phyloP scores from a whole-genome alignment of 352 stramenopile genomes.

The Phytophthora rubi region DNA sequence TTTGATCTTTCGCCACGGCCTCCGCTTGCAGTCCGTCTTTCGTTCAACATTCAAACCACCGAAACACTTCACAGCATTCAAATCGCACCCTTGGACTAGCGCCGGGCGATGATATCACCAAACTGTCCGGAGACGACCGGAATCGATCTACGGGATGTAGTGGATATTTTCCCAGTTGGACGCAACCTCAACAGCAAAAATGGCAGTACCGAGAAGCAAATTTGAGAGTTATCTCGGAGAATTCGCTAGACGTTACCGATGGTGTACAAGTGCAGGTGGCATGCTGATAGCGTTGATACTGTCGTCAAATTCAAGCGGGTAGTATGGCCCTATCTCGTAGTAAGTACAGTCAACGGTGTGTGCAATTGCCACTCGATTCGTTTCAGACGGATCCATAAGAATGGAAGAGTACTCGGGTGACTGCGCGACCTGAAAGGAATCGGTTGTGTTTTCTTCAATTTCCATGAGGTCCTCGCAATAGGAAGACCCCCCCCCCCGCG shows the following conservation, averaged over 20 bases:
- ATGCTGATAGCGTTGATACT: slow-evolving; percentile 5
- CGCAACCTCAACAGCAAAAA: too few species aligned
- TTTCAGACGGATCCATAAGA: slow-evolving; percentile 1
- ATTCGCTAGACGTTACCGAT: background rate
- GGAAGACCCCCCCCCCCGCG: background rate
- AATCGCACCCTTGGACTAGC: too few species aligned
- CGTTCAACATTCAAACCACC: too few species aligned
- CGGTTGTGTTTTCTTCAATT: background rate
- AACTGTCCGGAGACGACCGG: too few species aligned
- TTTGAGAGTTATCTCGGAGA: too few species aligned
- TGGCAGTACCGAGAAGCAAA: too few species aligned
- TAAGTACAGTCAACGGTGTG: background rate
- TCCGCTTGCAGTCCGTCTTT: too few species aligned
- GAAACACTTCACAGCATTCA: too few species aligned
- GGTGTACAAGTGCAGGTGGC: background rate
- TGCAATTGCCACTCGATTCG: background rate
- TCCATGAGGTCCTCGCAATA: slow-evolving; percentile 2
- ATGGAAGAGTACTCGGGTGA: background rate
- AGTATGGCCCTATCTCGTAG: background rate
- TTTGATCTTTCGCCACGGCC: too few species aligned
- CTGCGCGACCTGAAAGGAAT: background rate
- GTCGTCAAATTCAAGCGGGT: background rate
- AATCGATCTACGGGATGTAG: too few species aligned
- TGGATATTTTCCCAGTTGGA: too few species aligned
- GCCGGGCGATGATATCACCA: too few species aligned